These are phyloP conservation scores for Monosporascus cannonballus DNA, from an alignment of 2,329 filamentous ascomycete species.

Conservation along the genomic window DNA sequence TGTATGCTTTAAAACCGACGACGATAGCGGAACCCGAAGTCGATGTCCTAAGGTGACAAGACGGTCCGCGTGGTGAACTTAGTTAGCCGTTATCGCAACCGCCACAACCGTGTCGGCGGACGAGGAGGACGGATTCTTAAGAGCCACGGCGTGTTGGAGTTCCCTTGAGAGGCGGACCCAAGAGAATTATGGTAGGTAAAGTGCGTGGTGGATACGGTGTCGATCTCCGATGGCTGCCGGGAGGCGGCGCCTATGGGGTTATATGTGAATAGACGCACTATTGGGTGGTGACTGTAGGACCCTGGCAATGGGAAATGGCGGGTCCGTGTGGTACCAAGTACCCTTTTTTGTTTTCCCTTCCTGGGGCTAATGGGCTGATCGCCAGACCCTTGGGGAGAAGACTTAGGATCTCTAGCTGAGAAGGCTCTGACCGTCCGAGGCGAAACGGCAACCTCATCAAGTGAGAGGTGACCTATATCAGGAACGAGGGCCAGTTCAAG, in stretches of 20 bases:
- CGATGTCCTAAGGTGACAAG: background rate
- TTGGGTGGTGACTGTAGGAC: background rate
- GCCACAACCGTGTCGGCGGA: background rate
- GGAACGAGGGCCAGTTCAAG: background rate
- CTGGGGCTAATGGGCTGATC: background rate
- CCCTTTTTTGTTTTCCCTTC: slow-evolving; percentile 5
- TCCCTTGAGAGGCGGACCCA: slow-evolving; percentile 16
- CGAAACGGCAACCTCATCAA: background rate
- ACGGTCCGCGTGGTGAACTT: background rate
- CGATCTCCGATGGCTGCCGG: slow-evolving; percentile 25
- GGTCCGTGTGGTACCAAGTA: background rate
- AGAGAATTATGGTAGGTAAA: slow-evolving; percentile 19
- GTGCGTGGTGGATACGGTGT: slow-evolving; percentile 22
- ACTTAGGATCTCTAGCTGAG: background rate
- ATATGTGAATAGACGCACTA: slow-evolving; percentile 21
- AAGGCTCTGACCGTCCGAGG: background rate
- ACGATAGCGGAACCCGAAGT: background rate
- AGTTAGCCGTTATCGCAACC: slow-evolving; percentile 5
- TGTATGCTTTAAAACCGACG: background rate
- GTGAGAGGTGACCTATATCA: background rate
- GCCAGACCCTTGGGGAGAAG: background rate
- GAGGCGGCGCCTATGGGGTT: slow-evolving; percentile 26
- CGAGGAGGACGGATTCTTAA: background rate
- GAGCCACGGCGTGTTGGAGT: slow-evolving; percentile 3
- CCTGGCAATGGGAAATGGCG: background rate